Percentiles rank a stretch among this genome's conserved stretches.
Conservation (phyloP, 2,329 filamentous ascomycete species). For the Curvularia sp. region DNA sequence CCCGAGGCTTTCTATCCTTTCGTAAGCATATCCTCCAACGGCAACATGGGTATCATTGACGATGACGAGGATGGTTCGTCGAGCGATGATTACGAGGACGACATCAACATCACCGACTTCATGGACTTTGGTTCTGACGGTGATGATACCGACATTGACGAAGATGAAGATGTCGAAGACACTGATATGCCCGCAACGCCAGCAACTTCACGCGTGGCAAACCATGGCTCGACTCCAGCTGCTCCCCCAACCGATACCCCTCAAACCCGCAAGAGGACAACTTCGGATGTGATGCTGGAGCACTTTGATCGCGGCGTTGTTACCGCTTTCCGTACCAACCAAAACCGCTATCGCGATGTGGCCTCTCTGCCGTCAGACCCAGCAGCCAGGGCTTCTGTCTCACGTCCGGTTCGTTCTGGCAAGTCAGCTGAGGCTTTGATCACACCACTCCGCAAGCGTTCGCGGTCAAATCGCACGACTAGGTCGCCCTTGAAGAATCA, state of each 20-base stretch:
- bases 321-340: constrained; percentile 51
- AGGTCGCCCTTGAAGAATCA: constrained; percentile 33
- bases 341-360: constrained; percentile 49
- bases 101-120: constrained; percentile 50
- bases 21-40: constrained; percentile 62
- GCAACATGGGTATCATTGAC: constrained; percentile 60
- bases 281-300: constrained; percentile 49
- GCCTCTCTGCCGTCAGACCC: constrained; percentile 48
- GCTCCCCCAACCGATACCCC: constrained; percentile 34
- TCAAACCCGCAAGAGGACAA: constrained; percentile 34
- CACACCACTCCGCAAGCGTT: constrained; percentile 48
- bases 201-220: constrained; percentile 41
- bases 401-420: constrained; percentile 48
- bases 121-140: constrained; percentile 48
- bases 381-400: constrained; percentile 45
- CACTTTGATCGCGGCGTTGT: constrained; percentile 60
- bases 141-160: constrained; percentile 46
- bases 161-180: constrained; percentile 43
- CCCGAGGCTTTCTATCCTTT: constrained; percentile 79
- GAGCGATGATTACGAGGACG: constrained; percentile 63
- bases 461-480: constrained; percentile 36
- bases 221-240: constrained; percentile 43
- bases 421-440: constrained; percentile 51
- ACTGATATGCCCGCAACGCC: constrained; percentile 48
- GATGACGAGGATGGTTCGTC: constrained; percentile 67